These are phyloP conservation scores for Staphylotrichum longicolle DNA, from an alignment of 495 filamentous ascomycete genomes.

Conservation along the genomic window DNA sequence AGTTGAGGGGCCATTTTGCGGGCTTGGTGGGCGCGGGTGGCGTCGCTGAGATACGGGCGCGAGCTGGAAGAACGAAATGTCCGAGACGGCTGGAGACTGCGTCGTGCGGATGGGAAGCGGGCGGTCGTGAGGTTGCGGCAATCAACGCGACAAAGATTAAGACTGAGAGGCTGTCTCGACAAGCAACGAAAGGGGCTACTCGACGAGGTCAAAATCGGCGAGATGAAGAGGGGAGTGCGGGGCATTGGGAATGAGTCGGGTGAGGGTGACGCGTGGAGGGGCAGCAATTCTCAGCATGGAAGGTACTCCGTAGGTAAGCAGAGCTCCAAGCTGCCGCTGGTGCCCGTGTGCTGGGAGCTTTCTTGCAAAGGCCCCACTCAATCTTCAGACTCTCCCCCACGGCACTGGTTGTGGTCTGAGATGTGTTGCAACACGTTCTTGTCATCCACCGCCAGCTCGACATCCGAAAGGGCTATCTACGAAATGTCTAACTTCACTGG, in stretches of 20 bases:
- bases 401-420: too few species aligned
- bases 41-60: constrained; percentile 46
- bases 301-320: neutral
- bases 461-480: too few species aligned
- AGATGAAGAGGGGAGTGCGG: constrained; percentile 19
- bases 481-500: too few species aligned
- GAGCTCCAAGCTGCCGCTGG: neutral
- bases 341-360: neutral
- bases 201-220: constrained; percentile 11
- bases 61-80: neutral
- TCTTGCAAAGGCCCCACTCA: neutral
- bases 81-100: neutral
- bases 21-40: constrained; percentile 50
- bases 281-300: neutral
- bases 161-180: neutral
- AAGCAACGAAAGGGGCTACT: constrained; percentile 10
- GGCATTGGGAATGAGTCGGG: constrained; percentile 14
- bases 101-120: neutral
- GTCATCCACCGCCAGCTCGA: too few species aligned
- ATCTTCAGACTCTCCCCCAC: too few species aligned
- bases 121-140: constrained; percentile 1
- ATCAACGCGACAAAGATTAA: neutral
- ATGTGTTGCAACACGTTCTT: too few species aligned
- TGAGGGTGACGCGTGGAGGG: constrained; percentile 1
- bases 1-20: constrained; percentile 80